These are phyloP conservation scores for Eucalyptus virginea DNA, from an alignment of 345 rosid genomes.

Conservation along the genomic window DNA sequence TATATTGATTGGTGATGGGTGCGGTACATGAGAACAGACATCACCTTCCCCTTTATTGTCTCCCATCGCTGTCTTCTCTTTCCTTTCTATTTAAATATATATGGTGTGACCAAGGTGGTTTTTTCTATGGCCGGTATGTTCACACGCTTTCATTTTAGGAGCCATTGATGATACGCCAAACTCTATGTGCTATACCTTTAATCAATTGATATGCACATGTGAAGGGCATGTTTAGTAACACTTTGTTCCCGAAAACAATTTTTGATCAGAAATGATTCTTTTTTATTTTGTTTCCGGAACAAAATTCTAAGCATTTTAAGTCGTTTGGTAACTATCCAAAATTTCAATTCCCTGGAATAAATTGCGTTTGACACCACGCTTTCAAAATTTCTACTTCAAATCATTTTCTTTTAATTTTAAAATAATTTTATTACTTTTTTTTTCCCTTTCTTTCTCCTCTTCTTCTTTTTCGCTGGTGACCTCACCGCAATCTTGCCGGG, in stretches of 20 bases:
- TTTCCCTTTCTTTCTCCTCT: too few relatives aligned
- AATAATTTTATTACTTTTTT: too few relatives aligned
- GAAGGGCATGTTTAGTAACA: too few relatives aligned
- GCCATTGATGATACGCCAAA: neutral
- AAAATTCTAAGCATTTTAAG: too few relatives aligned
- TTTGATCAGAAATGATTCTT: too few relatives aligned
- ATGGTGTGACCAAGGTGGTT: neutral
- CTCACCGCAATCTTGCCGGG: fast-evolving
- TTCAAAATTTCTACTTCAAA: too few relatives aligned
- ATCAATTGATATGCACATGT: neutral
- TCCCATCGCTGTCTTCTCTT: neutral
- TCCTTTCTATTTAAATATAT: neutral
- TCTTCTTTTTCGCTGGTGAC: too few relatives aligned
- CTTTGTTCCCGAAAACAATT: too few relatives aligned
- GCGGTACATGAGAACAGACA: neutral
- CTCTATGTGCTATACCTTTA: neutral
- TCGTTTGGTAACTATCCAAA: fast-evolving
- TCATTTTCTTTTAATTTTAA: too few relatives aligned
- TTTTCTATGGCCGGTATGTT: neutral
- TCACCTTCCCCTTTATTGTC: neutral
- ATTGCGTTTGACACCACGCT: fast-evolving
- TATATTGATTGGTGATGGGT: neutral
- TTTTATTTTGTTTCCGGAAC: fast-evolving
- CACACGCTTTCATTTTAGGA: neutral
- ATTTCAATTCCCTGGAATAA: too few relatives aligned